Conservation (phyloP, 73 alveolate genomes). For the Tetrahymena thermophila region DNA sequence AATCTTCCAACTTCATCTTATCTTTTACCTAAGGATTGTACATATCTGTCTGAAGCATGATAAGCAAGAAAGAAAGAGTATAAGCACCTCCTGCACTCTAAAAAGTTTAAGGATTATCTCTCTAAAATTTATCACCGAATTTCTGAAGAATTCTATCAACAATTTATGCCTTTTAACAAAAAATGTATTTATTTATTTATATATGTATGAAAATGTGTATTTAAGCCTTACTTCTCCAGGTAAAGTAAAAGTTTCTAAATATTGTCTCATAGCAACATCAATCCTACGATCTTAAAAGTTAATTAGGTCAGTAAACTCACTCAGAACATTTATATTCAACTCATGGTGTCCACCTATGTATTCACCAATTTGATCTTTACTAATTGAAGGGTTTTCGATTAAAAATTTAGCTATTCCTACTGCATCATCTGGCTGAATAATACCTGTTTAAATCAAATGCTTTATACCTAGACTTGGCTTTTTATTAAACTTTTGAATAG, state of each 20-base stretch:
- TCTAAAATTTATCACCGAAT: slow-evolving; percentile 83
- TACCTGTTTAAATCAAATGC: slow-evolving; percentile 1
- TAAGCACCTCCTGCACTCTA: slow-evolving; percentile 77
- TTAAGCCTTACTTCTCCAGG: slow-evolving; percentile 20
- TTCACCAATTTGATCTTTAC: slow-evolving; percentile 38
- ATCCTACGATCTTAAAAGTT: slow-evolving; percentile 13
- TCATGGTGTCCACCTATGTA: slow-evolving; percentile 29
- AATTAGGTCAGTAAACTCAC: slow-evolving; percentile 32
- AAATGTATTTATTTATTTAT: background rate
- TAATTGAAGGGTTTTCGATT: slow-evolving; percentile 10
- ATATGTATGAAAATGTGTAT: background rate
- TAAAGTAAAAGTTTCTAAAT: slow-evolving; percentile 22
- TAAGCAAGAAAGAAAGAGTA: slow-evolving; percentile 17
- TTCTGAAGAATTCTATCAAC: slow-evolving; percentile 93
- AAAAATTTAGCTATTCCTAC: slow-evolving; percentile 34
- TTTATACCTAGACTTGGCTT: slow-evolving; percentile 30
- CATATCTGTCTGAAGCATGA: slow-evolving; percentile 37
- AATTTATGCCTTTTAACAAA: slow-evolving; percentile 68
- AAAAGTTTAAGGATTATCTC: slow-evolving; percentile 78
- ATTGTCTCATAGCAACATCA: slow-evolving; percentile 37
- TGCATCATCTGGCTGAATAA: slow-evolving; percentile 12
- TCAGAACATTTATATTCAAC: slow-evolving; percentile 12
- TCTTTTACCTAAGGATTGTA: slow-evolving; percentile 39
- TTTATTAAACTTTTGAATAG: slow-evolving; percentile 5
- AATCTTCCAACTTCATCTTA: slow-evolving; percentile 31